A percentile compares a stretch with the other conserved stretches of the same genome.
These are phyloP conservation scores for Botrytis byssoidea DNA, from an alignment of 2,329 filamentous ascomycete species.

Conservation along the genomic window DNA sequence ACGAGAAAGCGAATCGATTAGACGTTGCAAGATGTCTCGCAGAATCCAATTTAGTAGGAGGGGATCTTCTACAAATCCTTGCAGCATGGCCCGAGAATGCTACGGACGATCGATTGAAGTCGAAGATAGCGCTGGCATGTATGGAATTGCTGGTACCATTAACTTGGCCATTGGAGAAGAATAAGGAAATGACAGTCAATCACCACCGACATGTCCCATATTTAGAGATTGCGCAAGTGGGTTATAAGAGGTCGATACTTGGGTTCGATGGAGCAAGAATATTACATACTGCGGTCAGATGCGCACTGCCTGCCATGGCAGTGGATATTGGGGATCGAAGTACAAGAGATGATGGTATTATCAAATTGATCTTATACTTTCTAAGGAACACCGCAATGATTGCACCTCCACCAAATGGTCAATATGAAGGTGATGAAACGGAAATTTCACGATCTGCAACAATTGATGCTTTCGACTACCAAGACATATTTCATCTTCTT, in stretches of 20 bases:
- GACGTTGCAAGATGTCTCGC: conserved; percentile 91
- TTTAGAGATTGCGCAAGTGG: conserved; percentile 80
- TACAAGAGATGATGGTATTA: conserved; percentile 82
- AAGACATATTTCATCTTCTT: conserved; percentile 84
- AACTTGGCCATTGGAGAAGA: conserved; percentile 88
- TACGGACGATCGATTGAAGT: conserved; percentile 70
- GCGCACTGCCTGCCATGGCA: conserved; percentile 84
- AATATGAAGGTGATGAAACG: conserved; percentile 82
- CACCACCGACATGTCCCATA: conserved; percentile 90
- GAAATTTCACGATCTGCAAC: conserved; percentile 85
- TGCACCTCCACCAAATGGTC: conserved; percentile 66
- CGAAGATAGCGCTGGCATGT: conserved; percentile 78
- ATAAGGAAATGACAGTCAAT: conserved; percentile 84
- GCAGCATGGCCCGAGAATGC: conserved; percentile 74
- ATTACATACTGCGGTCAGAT: conserved; percentile 75
- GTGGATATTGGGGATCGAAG: conserved; percentile 72
- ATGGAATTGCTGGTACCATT: conserved; percentile 88
- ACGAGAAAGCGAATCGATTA: conserved; percentile 88
- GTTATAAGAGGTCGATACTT: conserved; percentile 85
- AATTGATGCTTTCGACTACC: conserved; percentile 84
- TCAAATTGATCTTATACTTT: conserved; percentile 86
- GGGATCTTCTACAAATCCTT: conserved; percentile 87
- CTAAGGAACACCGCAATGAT: conserved; percentile 88
- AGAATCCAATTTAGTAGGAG: conserved; percentile 87
- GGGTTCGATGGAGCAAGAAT: conserved; percentile 77